A percentile compares a stretch with the other conserved stretches of the same genome.
phyloP scores from a whole-genome alignment of 2,329 filamentous ascomycete genomes.

The Chrysosporium keratinophilum region DNA sequence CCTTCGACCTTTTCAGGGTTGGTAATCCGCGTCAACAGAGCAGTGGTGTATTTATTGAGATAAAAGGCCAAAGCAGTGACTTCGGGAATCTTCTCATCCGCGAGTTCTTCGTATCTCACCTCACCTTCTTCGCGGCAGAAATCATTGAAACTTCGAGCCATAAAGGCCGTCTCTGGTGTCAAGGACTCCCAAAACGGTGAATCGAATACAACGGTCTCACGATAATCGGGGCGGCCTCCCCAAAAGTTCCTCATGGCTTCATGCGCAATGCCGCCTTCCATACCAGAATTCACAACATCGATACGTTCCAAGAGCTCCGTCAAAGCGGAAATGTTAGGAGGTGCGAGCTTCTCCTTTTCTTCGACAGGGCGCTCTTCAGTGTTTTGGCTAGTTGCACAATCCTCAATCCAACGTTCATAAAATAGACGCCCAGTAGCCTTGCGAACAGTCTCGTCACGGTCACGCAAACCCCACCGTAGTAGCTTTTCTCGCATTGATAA shows the following conservation, averaged over 20 bases:
- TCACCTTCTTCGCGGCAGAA: constrained; percentile 70
- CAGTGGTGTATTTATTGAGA: constrained; percentile 65
- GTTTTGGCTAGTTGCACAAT: constrained; percentile 63
- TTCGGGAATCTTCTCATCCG: constrained; percentile 91
- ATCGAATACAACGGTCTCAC: constrained; percentile 37
- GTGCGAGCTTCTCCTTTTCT: constrained; percentile 39
- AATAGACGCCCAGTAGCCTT: constrained; percentile 87
- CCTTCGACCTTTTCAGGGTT: constrained; percentile 47
- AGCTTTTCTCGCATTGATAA: constrained; percentile 92
- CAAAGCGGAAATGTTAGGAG: constrained; percentile 68
- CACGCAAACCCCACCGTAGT: constrained; percentile 83
- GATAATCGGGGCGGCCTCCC: constrained; percentile 65
- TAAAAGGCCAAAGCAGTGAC: constrained; percentile 84
- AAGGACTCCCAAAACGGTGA: constrained; percentile 39
- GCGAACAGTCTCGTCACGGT: constrained; percentile 86
- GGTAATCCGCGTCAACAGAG: constrained; percentile 34
- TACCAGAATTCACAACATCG: constrained; percentile 80
- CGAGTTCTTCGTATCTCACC: constrained; percentile 60
- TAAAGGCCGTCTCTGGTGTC: constrained; percentile 74
- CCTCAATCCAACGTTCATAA: constrained; percentile 93
- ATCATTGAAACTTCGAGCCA: constrained; percentile 86
- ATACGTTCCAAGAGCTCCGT: constrained; percentile 88
- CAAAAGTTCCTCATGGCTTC: constrained; percentile 96
- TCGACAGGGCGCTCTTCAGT: constrained; percentile 42
- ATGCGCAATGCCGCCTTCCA: constrained; percentile 79